These are phyloP conservation scores for Harringtonia aguacate DNA, from an alignment of 2,329 filamentous ascomycete species.

Conservation along the genomic window DNA sequence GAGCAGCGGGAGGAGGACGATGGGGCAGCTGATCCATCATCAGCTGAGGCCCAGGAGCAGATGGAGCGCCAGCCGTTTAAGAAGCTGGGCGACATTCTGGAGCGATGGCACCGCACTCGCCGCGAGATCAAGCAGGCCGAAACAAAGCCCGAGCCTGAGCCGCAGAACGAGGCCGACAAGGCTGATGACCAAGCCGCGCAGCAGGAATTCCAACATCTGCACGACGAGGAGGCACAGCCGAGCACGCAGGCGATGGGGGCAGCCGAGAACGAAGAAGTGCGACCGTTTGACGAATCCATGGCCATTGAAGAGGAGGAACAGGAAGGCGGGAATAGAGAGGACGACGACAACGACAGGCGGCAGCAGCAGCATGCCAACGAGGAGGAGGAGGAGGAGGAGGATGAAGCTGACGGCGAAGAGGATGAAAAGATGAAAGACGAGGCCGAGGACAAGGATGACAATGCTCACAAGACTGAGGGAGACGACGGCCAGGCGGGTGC, in stretches of 20 bases:
- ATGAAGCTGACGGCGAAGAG: background rate
- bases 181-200: constrained; percentile 49
- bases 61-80: constrained; percentile 64
- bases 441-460: constrained; percentile 25
- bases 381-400: constrained; percentile 28
- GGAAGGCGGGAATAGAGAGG: constrained; percentile 1
- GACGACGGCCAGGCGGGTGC: constrained; percentile 51
- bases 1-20: constrained; percentile 25
- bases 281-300: constrained; percentile 75
- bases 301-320: constrained; percentile 68
- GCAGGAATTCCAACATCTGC: constrained; percentile 88
- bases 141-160: constrained; percentile 38
- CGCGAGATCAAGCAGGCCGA: constrained; percentile 60
- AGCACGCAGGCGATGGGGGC: constrained; percentile 55
- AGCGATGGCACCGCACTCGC: constrained; percentile 85
- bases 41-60: constrained; percentile 22
- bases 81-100: constrained; percentile 85
- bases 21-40: too few species aligned
- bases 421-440: constrained; percentile 19
- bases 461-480: constrained; percentile 25
- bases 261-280: constrained; percentile 67
- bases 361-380: constrained; percentile 43
- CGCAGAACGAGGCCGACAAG: constrained; percentile 21
- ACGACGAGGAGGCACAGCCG: constrained; percentile 54
- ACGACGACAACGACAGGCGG: constrained; percentile 41